A percentile compares a stretch with the other conserved stretches of the same genome.
These are phyloP conservation scores for Wakefieldia striispora DNA, from an alignment of 768 basidiomycete species.

Conservation along the genomic window DNA sequence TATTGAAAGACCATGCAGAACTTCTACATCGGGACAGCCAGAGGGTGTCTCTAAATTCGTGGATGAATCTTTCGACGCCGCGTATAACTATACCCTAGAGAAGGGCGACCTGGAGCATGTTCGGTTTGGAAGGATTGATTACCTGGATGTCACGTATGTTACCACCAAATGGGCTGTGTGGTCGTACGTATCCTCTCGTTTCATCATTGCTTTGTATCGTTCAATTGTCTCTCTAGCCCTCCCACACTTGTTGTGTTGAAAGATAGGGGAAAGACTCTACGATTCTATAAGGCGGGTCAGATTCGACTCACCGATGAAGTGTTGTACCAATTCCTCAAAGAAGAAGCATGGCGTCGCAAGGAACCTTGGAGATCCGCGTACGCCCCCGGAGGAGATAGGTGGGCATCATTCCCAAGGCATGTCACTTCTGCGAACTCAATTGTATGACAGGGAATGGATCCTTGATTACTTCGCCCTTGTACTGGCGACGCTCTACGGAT, in stretches of 20 bases:
- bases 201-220: not conserved
- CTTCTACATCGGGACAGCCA: constrained; percentile 54
- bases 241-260: constrained; percentile 70
- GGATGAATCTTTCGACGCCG: constrained; percentile 71
- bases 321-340: constrained; percentile 63
- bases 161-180: constrained; percentile 87
- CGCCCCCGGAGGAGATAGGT: constrained; percentile 78
- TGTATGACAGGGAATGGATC: constrained; percentile 55
- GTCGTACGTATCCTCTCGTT: constrained; percentile 52
- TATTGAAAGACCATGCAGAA: constrained; percentile 36
- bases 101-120: constrained; percentile 67
- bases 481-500: constrained; percentile 51
- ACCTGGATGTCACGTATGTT: constrained; percentile 75
- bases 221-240: constrained; percentile 46
- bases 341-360: constrained; percentile 60
- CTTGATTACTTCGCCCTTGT: constrained; percentile 56
- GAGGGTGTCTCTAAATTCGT: constrained; percentile 69
- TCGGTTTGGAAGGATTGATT: constrained; percentile 85
- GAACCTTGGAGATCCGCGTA: constrained; percentile 68
- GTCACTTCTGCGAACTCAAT: constrained; percentile 9
- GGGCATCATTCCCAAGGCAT: constrained; percentile 7
- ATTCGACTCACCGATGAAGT: constrained; percentile 58
- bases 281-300: constrained; percentile 70
- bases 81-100: constrained; percentile 61
- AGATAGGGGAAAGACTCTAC: constrained; percentile 73